Conservation (phyloP, 345 rosid genomes). For the Trapa bicornis region DNA sequence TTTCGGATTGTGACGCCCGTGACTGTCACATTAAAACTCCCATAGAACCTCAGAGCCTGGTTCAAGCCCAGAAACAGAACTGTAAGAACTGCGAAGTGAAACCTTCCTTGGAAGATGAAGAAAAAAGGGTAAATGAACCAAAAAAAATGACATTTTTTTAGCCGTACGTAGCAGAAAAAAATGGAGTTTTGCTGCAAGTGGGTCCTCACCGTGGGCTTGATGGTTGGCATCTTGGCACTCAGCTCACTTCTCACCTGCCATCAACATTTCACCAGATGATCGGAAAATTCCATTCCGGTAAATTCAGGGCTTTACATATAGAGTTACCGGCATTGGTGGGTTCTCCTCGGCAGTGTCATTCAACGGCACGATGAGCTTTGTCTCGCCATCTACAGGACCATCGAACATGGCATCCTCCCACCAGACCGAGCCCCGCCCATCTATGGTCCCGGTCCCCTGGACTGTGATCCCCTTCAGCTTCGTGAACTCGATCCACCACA, state of each 20-base stretch:
- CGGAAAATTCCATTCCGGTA: too few species aligned
- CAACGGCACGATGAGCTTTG: slow-evolving; percentile 43
- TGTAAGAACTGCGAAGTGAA: neutral
- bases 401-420: slow-evolving; percentile 58
- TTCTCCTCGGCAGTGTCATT: slow-evolving; percentile 34
- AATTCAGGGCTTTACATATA: neutral
- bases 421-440: slow-evolving; percentile 94
- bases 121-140: neutral
- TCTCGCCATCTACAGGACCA: slow-evolving; percentile 52
- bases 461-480: slow-evolving; percentile 72
- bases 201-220: slow-evolving; percentile 79
- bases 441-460: slow-evolving; percentile 73
- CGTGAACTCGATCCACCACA: slow-evolving; percentile 83
- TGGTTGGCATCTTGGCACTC: slow-evolving; percentile 58
- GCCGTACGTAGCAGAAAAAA: neutral
- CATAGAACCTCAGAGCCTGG: slow-evolving; percentile 91
- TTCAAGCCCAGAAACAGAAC: neutral
- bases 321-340: slow-evolving; percentile 64
- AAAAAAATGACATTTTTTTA: too few species aligned
- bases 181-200: neutral
- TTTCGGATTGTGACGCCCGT: slow-evolving; percentile 79
- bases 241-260: slow-evolving; percentile 60
- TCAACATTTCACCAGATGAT: neutral
- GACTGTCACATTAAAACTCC: slow-evolving; percentile 79
- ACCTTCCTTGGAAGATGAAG: neutral